phyloP scores from a whole-genome alignment of 805 yeast genomes.

The Wickerhamomyces chaumierensis region DNA sequence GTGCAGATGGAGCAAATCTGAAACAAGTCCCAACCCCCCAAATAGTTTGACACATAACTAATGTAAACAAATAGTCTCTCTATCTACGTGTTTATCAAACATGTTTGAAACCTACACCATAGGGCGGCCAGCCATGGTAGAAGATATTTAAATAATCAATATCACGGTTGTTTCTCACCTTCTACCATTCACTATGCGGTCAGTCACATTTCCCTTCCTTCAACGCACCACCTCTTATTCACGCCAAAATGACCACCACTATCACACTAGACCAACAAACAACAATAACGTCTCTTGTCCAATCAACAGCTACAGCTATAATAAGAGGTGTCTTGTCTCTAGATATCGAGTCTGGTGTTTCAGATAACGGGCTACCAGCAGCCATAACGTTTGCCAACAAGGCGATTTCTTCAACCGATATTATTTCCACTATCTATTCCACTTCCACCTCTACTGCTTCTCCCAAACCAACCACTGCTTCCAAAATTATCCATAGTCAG shows the following conservation, averaged over 20 bases:
- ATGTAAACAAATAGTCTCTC: no score
- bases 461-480: not conserved
- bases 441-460: constrained; percentile 5
- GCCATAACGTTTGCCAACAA: constrained; percentile 8
- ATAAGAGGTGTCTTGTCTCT: constrained; percentile 8
- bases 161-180: no score
- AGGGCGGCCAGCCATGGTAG: no score
- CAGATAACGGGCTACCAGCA: not conserved
- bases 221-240: no score
- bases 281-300: constrained; percentile 3
- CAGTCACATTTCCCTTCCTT: no score
- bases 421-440: constrained; percentile 5
- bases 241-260: constrained; percentile 6
- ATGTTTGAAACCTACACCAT: no score
- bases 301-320: constrained; percentile 7
- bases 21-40: no score
- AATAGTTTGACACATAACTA: no score
- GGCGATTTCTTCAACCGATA: not conserved
- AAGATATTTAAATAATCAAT: no score
- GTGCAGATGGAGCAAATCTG: no score
- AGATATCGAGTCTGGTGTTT: not conserved
- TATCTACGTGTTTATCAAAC: no score
- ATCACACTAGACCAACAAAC: constrained; percentile 2
- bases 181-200: no score
- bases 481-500: not conserved